phyloP scores from a whole-genome alignment of 108 stramenopile genomes.

The Epipyxis sp. region DNA sequence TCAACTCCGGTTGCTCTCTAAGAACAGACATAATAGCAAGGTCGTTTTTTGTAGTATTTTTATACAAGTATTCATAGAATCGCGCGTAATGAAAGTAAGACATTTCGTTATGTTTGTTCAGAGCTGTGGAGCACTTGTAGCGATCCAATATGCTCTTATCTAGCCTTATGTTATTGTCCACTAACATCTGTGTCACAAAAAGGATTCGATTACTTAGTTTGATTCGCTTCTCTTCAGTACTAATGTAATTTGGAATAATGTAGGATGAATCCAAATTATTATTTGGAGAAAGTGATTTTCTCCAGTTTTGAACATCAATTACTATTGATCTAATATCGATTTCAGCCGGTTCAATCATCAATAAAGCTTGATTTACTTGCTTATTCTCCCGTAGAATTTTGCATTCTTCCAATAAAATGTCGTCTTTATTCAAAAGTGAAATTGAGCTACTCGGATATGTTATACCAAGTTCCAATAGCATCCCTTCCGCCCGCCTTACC shows the following conservation, averaged over 20 bases:
- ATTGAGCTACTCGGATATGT: too few relatives aligned
- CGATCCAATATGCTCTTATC: slow-evolving; percentile 3
- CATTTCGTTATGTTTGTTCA: not conserved
- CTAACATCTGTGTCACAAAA: not conserved
- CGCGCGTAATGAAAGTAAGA: not conserved
- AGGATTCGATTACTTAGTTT: not conserved
- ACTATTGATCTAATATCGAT: not conserved
- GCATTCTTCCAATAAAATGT: slow-evolving; percentile 11
- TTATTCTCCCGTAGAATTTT: slow-evolving; percentile 1
- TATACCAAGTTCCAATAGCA: not conserved
- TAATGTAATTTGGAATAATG: too few relatives aligned
- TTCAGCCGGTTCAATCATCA: not conserved
- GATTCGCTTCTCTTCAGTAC: not conserved
- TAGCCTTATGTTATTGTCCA: not conserved
- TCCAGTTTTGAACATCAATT: not conserved
- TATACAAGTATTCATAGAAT: too few relatives aligned
- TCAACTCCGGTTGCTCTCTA: too few relatives aligned
- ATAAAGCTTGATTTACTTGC: slow-evolving; percentile 8
- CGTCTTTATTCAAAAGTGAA: not conserved
- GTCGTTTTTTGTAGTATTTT: too few relatives aligned
- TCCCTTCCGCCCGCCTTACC: not conserved
- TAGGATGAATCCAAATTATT: too few relatives aligned
- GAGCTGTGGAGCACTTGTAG: not conserved
- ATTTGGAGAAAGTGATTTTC: not conserved
- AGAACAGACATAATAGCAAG: too few relatives aligned